These are phyloP conservation scores for Posidonia australis DNA, from an alignment of 106 monocot genomes.

Conservation along the genomic window DNA sequence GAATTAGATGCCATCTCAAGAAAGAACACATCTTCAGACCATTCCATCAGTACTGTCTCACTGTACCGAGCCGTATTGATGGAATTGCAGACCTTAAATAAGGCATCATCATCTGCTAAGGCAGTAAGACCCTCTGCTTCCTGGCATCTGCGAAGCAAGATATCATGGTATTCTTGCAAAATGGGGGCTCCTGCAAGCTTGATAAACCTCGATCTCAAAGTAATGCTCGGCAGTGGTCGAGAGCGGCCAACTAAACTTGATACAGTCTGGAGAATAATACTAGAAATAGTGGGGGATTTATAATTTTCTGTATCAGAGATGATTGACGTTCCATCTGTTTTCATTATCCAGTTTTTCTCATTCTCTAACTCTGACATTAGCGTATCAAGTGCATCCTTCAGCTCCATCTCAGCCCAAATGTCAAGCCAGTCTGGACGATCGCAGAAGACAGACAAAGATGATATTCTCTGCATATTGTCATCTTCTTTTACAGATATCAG, in stretches of 20 bases:
- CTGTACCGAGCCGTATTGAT: conserved; percentile 66
- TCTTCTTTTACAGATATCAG: conserved; percentile 46
- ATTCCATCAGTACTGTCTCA: conserved; percentile 60
- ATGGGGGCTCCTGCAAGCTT: conserved; percentile 40
- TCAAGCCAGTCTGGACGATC: conserved; percentile 92
- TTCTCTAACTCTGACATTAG: conserved; percentile 40
- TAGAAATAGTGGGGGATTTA: conserved; percentile 58
- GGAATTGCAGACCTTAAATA: conserved; percentile 51
- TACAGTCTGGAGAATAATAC: conserved; percentile 33
- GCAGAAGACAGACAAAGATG: conserved; percentile 68
- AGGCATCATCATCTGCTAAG: conserved; percentile 89
- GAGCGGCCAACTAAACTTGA: conserved; percentile 52
- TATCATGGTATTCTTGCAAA: conserved; percentile 46
- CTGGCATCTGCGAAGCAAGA: conserved; percentile 58
- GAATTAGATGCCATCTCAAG: conserved; percentile 53
- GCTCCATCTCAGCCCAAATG: conserved; percentile 72
- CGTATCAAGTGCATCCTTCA: conserved; percentile 45
- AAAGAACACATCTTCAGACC: conserved; percentile 88
- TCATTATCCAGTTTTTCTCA: conserved; percentile 67
- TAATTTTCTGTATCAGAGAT: conserved; percentile 48
- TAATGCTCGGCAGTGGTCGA: conserved; percentile 48
- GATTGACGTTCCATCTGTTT: conserved; percentile 24
- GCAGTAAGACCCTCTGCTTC: conserved; percentile 96
- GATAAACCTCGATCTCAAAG: conserved; percentile 55
- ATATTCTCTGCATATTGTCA: conserved; percentile 46